phyloP scores from a whole-genome alignment of 176 grass and related monocot genomes.

The Juncus inflexus region DNA sequence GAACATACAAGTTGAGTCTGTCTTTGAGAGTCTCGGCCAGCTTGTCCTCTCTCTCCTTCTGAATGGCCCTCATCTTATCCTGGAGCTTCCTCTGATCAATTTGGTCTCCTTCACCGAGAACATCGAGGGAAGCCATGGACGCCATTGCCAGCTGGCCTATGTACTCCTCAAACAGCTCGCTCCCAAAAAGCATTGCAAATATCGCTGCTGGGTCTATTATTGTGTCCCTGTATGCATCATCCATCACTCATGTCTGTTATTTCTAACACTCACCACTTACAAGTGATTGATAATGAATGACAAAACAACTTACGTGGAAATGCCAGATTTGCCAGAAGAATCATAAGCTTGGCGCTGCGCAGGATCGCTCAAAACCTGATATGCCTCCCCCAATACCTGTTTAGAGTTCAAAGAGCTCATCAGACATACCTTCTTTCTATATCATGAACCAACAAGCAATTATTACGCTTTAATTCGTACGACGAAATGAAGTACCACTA shows the following conservation, averaged over 20 bases:
- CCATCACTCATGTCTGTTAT: constrained; percentile 3
- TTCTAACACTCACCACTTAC: background rate
- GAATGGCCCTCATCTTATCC: constrained; percentile 84
- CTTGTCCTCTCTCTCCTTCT: constrained; percentile 91
- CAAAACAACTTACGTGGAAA: constrained; percentile 68
- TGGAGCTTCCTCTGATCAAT: constrained; percentile 68
- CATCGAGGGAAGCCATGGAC: constrained; percentile 94
- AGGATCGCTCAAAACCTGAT: constrained; percentile 92
- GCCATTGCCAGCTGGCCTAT: constrained; percentile 97
- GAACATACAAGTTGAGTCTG: constrained; percentile 60
- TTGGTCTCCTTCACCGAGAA: constrained; percentile 64
- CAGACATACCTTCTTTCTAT: no score
- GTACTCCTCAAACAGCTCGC: constrained; percentile 95
- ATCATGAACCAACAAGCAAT: no score
- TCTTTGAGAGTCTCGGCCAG: constrained; percentile 80
- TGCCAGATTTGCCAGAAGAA: constrained; percentile 70
- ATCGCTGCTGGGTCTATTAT: constrained; percentile 98
- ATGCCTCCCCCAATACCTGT: constrained; percentile 93
- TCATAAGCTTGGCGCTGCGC: constrained; percentile 80
- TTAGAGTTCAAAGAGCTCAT: no score
- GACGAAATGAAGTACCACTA: no score
- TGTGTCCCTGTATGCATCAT: constrained; percentile 46
- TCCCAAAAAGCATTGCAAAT: constrained; percentile 96
- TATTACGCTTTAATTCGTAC: no score
- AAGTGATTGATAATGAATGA: background rate